Conservation (phyloP, 331 rosid genomes). For the Quercus tomentella region DNA sequence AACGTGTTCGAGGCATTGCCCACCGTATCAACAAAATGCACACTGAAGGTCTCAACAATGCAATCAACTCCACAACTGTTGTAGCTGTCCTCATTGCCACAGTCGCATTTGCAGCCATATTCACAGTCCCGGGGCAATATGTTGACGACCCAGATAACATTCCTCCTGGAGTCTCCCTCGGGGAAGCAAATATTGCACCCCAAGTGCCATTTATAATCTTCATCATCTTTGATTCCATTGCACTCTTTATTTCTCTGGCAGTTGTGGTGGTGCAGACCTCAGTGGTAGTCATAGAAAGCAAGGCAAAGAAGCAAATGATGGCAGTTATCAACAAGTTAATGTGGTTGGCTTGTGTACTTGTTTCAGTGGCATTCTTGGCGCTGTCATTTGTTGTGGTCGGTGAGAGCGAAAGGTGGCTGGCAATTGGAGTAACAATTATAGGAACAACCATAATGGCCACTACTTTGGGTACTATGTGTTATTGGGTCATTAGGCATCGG, state of each 20-base stretch:
- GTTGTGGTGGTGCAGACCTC: conserved; percentile 98
- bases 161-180: conserved; percentile 55
- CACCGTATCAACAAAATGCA: conserved; percentile 94
- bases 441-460: conserved; percentile 91
- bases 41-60: conserved; percentile 86
- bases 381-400: conserved; percentile 90
- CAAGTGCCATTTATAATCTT: conserved; percentile 54
- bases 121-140: conserved; percentile 90
- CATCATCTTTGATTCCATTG: conserved; percentile 78
- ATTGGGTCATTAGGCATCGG: conserved; percentile 83
- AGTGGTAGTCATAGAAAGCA: conserved; percentile 89
- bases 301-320: conserved; percentile 99
- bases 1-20: conserved; percentile 93
- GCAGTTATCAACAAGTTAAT: conserved; percentile 90
- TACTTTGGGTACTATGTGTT: conserved; percentile 86
- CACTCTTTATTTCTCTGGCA: conserved; percentile 88
- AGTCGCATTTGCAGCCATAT: conserved; percentile 91
- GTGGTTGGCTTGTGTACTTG: conserved; percentile 92
- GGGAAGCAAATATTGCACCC: conserved; percentile 87
- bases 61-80: conserved; percentile 94
- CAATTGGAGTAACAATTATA: conserved; percentile 72
- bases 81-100: conserved; percentile 98
- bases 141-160: conserved; percentile 51
- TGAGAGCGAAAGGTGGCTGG: conserved; percentile 64
- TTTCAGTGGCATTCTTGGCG: conserved; percentile 86